phyloP scores from a whole-genome alignment of 2,329 filamentous ascomycete species.

The Exophiala oligosperma region DNA sequence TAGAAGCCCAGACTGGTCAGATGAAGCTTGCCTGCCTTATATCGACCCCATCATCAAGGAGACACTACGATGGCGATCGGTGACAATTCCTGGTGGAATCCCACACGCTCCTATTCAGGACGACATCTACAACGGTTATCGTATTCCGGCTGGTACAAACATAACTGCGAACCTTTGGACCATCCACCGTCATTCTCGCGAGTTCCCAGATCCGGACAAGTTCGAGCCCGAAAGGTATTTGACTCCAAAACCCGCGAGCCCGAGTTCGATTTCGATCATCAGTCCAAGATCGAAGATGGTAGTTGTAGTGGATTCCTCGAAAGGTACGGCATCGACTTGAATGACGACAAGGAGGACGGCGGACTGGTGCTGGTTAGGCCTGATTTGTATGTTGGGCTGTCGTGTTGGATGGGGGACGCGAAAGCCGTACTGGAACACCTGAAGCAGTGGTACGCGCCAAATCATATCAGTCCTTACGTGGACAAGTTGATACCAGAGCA shows the following conservation, averaged over 20 bases:
- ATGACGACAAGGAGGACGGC: too few species aligned
- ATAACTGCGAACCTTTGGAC: constrained; percentile 28
- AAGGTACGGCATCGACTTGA: too few species aligned
- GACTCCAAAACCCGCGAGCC: neutral
- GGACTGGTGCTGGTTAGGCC: too few species aligned
- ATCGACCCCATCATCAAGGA: constrained; percentile 41
- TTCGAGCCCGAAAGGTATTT: constrained; percentile 50
- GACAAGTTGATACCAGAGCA: too few species aligned
- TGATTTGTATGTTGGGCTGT: too few species aligned
- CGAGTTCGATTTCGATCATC: too few species aligned
- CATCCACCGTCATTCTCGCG: constrained; percentile 36
- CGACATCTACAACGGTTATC: constrained; percentile 51
- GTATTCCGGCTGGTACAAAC: constrained; percentile 49
- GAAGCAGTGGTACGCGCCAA: too few species aligned
- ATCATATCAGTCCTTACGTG: too few species aligned
- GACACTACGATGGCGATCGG: constrained; percentile 37
- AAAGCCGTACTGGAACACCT: too few species aligned
- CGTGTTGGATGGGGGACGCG: too few species aligned
- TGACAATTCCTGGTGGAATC: constrained; percentile 29
- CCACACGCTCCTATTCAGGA: constrained; percentile 39
- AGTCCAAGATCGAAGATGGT: too few species aligned
- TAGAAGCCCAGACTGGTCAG: constrained; percentile 38
- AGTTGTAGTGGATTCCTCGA: too few species aligned
- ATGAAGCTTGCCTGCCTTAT: constrained; percentile 40
- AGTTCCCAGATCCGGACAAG: constrained; percentile 39